Evolutionary conservation across 2,329 filamentous ascomycete species (phyloP).

Genomic region (Talaromyces sp.): DNA sequence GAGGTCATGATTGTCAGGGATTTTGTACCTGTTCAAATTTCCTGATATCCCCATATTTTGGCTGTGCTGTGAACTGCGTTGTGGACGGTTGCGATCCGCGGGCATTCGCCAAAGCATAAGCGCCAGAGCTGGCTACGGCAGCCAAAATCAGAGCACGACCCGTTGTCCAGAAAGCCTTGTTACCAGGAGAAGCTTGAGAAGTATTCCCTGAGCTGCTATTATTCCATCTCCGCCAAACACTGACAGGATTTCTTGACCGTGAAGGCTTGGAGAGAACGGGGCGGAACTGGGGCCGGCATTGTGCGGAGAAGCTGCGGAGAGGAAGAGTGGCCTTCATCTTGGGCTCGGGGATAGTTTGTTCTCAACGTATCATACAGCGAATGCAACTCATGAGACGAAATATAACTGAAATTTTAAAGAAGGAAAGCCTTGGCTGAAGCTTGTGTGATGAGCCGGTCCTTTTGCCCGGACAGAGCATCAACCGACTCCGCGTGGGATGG

Average conservation of each 20-base stretch:
- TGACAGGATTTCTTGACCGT: neutral
- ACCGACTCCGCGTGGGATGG: neutral
- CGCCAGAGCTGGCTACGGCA: constrained; percentile 46
- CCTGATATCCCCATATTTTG: constrained; percentile 32
- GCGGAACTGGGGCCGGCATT: constrained; percentile 18
- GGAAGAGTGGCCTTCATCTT: constrained; percentile 19
- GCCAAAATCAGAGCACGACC: constrained; percentile 44
- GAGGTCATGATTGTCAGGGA: neutral
- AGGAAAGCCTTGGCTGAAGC: neutral
- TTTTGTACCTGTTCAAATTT: constrained; percentile 34
- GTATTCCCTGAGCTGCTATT: constrained; percentile 11
- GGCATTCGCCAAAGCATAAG: constrained; percentile 47
- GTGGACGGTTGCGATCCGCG: constrained; percentile 21
- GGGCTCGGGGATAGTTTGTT: neutral
- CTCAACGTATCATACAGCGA: neutral
- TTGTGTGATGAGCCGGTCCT: neutral
- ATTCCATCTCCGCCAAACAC: constrained; percentile 8
- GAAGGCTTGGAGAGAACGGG: constrained; percentile 13
- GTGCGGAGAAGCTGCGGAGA: constrained; percentile 22
- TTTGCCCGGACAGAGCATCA: neutral
- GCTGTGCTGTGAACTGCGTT: constrained; percentile 4
- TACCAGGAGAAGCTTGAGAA: constrained; percentile 8
- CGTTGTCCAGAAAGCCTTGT: constrained; percentile 39
- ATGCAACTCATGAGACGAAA: neutral
- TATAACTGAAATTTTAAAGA: neutral